phyloP scores from a whole-genome alignment of 805 yeast genomes.

The Saturnispora kantuleensis region DNA sequence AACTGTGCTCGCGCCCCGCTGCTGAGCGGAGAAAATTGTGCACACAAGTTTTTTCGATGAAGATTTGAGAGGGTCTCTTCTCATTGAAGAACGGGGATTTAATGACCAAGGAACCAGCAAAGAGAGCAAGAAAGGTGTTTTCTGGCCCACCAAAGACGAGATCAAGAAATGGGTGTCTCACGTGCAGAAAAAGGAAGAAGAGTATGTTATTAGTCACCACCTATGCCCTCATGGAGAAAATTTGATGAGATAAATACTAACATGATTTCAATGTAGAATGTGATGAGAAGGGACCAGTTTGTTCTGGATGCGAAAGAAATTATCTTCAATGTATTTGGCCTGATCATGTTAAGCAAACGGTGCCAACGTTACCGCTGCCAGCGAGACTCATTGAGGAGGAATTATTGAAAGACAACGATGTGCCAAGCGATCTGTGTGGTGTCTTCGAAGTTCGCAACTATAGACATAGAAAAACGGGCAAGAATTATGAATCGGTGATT shows the following conservation, averaged over 20 bases:
- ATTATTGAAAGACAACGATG: constrained; percentile 39
- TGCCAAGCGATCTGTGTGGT: constrained; percentile 22
- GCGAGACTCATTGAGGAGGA: constrained; percentile 9
- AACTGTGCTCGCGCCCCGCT: no score
- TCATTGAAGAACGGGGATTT: no score
- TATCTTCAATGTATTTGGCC: constrained; percentile 29
- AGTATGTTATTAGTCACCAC: constrained; percentile 4
- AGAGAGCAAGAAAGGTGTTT: not conserved
- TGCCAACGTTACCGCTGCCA: constrained; percentile 18
- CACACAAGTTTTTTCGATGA: no score
- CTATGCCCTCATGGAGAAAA: no score
- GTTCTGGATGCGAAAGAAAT: constrained; percentile 28
- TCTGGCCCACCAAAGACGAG: constrained; percentile 16
- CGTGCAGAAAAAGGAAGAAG: constrained; percentile 30
- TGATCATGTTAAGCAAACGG: constrained; percentile 20
- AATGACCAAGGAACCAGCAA: not conserved
- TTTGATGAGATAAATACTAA: no score
- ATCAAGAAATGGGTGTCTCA: constrained; percentile 29
- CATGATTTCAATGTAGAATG: constrained; percentile 15
- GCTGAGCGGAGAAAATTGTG: no score
- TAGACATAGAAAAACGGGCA: constrained; percentile 10
- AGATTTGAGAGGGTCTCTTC: no score
- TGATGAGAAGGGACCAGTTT: constrained; percentile 25
- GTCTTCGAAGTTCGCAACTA: constrained; percentile 20
- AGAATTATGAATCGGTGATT: constrained; percentile 1